These are phyloP conservation scores for Citrus mangshanensis DNA, from an alignment of 345 rosid species.

Conservation along the genomic window DNA sequence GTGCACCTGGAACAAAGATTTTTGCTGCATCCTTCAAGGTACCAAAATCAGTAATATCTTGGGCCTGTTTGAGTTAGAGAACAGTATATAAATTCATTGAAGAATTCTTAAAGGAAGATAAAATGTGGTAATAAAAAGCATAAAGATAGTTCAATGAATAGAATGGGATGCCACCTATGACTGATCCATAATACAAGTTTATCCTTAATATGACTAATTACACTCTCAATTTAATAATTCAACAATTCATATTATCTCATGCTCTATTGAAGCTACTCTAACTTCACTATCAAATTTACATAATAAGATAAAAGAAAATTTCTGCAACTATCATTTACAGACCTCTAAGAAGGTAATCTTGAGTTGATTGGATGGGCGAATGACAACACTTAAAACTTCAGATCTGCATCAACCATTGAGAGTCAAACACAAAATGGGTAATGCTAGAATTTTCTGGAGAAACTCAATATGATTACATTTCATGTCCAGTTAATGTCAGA, in stretches of 20 bases:
- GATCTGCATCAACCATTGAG: slow-evolving; percentile 50
- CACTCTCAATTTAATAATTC: neutral
- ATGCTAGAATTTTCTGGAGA: neutral
- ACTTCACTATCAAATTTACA: neutral
- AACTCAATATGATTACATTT: neutral
- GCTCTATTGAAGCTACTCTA: neutral
- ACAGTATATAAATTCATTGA: slow-evolving; percentile 8
- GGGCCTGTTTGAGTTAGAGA: slow-evolving; percentile 56
- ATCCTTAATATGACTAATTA: neutral
- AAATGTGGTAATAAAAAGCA: neutral
- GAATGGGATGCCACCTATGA: neutral
- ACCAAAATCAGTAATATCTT: slow-evolving; percentile 78
- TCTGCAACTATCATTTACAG: slow-evolving; percentile 7
- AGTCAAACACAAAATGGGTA: neutral
- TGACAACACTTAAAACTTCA: slow-evolving; percentile 75
- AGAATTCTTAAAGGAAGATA: slow-evolving; percentile 8
- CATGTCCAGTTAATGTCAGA: neutral
- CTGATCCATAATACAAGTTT: neutral
- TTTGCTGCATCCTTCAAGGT: slow-evolving; percentile 79
- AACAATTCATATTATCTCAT: neutral
- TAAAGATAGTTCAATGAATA: neutral
- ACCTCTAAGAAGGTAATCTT: slow-evolving; percentile 98
- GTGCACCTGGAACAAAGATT: slow-evolving; percentile 80
- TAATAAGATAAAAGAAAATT: neutral
- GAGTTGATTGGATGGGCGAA: slow-evolving; percentile 75